These are phyloP conservation scores for Pyricularia grisea DNA, from an alignment of 2,329 filamentous ascomycete genomes.

Conservation along the genomic window DNA sequence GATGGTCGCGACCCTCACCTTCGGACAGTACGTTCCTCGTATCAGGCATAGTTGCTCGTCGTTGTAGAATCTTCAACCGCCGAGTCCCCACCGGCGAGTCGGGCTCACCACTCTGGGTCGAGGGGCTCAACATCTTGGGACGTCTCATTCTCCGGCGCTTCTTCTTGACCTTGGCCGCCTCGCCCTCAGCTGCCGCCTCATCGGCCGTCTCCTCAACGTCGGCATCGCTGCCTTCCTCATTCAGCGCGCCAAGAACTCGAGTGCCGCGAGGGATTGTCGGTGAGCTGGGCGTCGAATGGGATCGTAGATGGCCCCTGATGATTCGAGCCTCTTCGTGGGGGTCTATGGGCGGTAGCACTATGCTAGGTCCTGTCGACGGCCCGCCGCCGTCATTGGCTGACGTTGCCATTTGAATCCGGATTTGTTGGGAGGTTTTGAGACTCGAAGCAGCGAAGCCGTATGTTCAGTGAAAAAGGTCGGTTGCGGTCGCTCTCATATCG, in stretches of 20 bases:
- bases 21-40: constrained; percentile 60
- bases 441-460: neutral
- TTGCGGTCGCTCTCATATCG: neutral
- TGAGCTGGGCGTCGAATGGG: constrained; percentile 34
- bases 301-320: constrained; percentile 3
- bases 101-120: constrained; percentile 47
- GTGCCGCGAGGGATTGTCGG: constrained; percentile 33
- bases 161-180: constrained; percentile 45
- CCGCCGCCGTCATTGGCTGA: neutral
- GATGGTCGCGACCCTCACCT: constrained; percentile 60
- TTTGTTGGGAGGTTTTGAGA: neutral
- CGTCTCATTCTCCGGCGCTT: constrained; percentile 52
- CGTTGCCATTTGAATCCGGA: neutral
- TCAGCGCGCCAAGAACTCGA: constrained; percentile 12
- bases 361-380: neutral
- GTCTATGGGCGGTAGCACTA: neutral
- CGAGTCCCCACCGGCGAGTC: constrained; percentile 31
- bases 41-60: constrained; percentile 59
- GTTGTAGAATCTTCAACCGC: constrained; percentile 45
- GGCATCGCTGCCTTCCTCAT: constrained; percentile 56
- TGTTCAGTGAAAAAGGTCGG: neutral
- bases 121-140: constrained; percentile 43
- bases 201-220: constrained; percentile 81
- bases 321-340: neutral
- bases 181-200: constrained; percentile 47